Evolutionary conservation across 2,329 filamentous ascomycete species (phyloP), one percentile per base, ranked within the genome.

Genomic region (Aspergillus sp.): DNA sequence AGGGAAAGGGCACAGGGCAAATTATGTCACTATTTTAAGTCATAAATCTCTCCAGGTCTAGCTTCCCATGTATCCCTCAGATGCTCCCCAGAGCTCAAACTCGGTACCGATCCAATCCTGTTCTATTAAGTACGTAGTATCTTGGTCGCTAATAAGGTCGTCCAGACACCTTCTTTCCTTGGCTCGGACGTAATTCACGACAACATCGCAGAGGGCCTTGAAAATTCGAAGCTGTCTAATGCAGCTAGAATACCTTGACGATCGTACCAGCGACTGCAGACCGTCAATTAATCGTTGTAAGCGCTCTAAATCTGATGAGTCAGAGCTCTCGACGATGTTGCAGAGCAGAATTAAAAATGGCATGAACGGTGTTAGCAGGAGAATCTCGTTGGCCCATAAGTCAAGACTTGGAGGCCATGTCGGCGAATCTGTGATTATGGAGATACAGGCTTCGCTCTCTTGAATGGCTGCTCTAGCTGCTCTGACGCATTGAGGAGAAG

Each of bases 271-370:
- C 12, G 50, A 54, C 9, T 56, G 44, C 2, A 62, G 46, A 9
- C 45, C 49, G 7, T 61, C 58, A 40, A 64, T 47, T 11, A 62
- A 15, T 13, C 49, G 17, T 17, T 49, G 49, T 13, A 64, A 39
- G 20, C 37, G 44, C 4, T 17, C 46, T 6, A 64, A 37, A 39
- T 62, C 57, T 5, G 51, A 55, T 5, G 40, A 3, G 33, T 59
- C 50, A 30, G 55, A 49, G 8, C 56, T 58, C 17, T 61, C 50
- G 9, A 64, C 41, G 13, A 57, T 46, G 24, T 58, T 42, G 49
- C 62, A 62, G 37, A 64, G 39, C 3, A 62, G 50, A 19, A 62
- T 56, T 4, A 58, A 51, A 20, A 59, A 57, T 8, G 62, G 62
- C 4, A 62, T 57, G 9, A 64, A 62, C 2, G 58, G 58, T 11